Evolutionary conservation across 495 filamentous ascomycete species (phyloP).

Genomic region (Lasiosphaeria ovina): DNA sequence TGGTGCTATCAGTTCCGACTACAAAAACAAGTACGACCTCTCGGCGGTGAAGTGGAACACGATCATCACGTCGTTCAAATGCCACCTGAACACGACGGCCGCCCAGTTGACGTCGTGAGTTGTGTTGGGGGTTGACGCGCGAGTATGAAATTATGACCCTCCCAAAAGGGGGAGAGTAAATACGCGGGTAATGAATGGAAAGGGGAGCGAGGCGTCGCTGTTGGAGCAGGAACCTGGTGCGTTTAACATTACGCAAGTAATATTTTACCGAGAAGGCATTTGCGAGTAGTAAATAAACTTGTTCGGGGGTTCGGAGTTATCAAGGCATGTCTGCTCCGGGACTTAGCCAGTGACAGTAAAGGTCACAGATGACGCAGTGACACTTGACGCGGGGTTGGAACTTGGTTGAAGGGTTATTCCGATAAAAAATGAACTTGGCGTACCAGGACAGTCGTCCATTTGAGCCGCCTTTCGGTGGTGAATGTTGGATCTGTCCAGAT

Average conservation of each 20-base stretch:
- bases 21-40: constrained; percentile 37
- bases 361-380: background rate
- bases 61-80: constrained; percentile 39
- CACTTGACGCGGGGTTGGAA: too few relatives aligned
- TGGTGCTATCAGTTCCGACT: constrained; percentile 35
- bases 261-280: too few relatives aligned
- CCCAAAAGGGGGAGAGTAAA: background rate
- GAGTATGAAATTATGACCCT: constrained; percentile 5
- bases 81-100: constrained; percentile 15
- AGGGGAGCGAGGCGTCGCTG: constrained; percentile 2
- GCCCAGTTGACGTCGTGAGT: background rate
- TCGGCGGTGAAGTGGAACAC: constrained; percentile 35
- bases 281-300: background rate
- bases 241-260: background rate
- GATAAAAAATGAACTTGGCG: too few relatives aligned
- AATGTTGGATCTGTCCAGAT: too few relatives aligned
- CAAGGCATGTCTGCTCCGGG: constrained; percentile 10
- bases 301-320: constrained; percentile 15
- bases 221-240: background rate
- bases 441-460: too few relatives aligned
- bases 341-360: background rate
- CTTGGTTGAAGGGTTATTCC: too few relatives aligned
- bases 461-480: too few relatives aligned
- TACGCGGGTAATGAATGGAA: background rate
- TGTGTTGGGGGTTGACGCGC: background rate